phyloP scores from a whole-genome alignment of 108 stramenopile species.

The Skeletonema menzelii region DNA sequence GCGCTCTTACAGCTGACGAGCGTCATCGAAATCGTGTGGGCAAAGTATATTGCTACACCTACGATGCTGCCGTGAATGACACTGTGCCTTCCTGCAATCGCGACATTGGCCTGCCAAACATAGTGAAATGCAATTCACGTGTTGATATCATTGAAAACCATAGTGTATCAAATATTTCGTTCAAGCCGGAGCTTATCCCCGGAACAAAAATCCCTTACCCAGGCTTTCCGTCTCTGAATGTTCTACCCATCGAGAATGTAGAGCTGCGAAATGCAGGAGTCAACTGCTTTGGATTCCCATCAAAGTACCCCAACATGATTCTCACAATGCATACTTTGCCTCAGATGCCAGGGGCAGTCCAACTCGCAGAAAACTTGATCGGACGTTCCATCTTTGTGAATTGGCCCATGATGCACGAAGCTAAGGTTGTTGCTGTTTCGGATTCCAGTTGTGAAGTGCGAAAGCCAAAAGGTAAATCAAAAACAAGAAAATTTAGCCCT shows the following conservation, averaged over 20 bases:
- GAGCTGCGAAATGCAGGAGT: constrained; percentile 69
- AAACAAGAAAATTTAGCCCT: constrained; percentile 40
- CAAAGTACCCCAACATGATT: constrained; percentile 88
- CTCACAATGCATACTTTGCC: constrained; percentile 78
- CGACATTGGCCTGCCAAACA: constrained; percentile 85
- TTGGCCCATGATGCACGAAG: constrained; percentile 99
- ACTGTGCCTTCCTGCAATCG: constrained; percentile 80
- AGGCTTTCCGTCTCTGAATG: constrained; percentile 92
- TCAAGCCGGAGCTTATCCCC: constrained; percentile 80
- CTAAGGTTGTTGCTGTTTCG: constrained; percentile 87
- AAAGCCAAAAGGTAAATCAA: constrained; percentile 48
- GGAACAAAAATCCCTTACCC: constrained; percentile 90
- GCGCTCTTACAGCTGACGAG: constrained; percentile 77
- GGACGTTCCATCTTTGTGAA: constrained; percentile 90
- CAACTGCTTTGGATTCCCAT: constrained; percentile 87
- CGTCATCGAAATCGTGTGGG: constrained; percentile 76
- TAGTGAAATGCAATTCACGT: constrained; percentile 74
- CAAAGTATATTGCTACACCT: constrained; percentile 74
- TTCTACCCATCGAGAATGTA: constrained; percentile 75
- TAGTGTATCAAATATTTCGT: constrained; percentile 56
- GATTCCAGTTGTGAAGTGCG: constrained; percentile 72
- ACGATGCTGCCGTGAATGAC: constrained; percentile 72
- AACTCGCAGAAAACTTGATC: constrained; percentile 74
- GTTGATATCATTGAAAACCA: constrained; percentile 68
- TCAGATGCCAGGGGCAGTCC: constrained; percentile 63